A percentile compares a stretch with the other conserved stretches of the same genome.
Evolutionary conservation across 2,329 filamentous ascomycete species (phyloP).

Genomic region (Alternaria sp.): DNA sequence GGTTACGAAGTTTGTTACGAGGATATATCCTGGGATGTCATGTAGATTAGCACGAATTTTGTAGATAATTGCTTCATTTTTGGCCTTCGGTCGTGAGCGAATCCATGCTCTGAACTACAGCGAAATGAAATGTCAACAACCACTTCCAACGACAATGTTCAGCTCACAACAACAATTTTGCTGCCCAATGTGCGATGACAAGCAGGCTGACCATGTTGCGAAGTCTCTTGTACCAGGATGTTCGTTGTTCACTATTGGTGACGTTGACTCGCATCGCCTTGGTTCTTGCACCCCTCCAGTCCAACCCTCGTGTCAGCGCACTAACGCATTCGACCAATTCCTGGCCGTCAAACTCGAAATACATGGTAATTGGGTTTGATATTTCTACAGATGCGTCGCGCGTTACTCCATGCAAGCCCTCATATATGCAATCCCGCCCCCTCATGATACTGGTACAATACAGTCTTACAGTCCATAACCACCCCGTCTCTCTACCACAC

Average conservation of each 20-base stretch:
- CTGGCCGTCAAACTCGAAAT: background rate
- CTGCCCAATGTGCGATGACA: background rate
- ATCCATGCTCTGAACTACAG: background rate
- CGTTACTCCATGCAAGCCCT: background rate
- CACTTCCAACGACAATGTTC: background rate
- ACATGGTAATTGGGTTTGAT: background rate
- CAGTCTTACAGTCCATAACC: constrained; percentile 8
- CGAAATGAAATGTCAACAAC: background rate
- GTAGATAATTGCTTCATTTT: constrained; percentile 7
- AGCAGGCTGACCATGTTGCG: background rate
- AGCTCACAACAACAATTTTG: background rate
- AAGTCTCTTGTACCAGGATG: background rate
- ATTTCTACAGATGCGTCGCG: constrained; percentile 11
- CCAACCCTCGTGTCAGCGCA: background rate
- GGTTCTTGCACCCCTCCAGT: background rate
- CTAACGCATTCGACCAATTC: background rate
- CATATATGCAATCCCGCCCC: background rate
- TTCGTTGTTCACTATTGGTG: background rate
- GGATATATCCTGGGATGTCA: constrained; percentile 6
- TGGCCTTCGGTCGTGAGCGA: background rate
- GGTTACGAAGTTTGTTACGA: constrained; percentile 4
- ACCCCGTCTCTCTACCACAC: constrained; percentile 50
- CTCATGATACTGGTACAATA: constrained; percentile 9
- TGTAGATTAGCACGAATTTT: background rate
- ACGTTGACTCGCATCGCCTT: constrained; percentile 6